Evolutionary conservation across 1,139 yeast genomes (phyloP), one percentile per base, ranked within the genome.

Genomic region (Taphrina populina): DNA sequence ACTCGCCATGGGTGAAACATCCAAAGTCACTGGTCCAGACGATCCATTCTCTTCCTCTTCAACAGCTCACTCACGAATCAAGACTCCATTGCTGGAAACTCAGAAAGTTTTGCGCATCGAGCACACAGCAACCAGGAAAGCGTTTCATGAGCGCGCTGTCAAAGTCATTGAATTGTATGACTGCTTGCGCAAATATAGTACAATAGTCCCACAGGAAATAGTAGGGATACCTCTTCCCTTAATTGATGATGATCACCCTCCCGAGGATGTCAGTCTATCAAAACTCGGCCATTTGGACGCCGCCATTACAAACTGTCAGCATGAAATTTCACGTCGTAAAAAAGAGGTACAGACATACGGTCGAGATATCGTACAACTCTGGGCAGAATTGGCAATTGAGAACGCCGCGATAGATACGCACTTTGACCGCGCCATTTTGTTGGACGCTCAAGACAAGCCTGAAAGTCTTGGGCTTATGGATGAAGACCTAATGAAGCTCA

Each of bases 401-500:
- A 39, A 45, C 0, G 17, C 26, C 5, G 8, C 34, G n/a, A 27
- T 49, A n/a, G 27, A 21, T 13, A 36, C 53, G 1, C 30, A 49
- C 6, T 33, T 26, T 11, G 54, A 49, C 24, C 54, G 44, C 7
- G 30, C 30, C 10, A 49, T 49, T 24, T n/a, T 49, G 23, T 17
- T 49, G 27, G 54, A 49, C 7, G 35, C 45, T 4, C 46, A 65
- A 40, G 58, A 62, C 1, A 55, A 58, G 10, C 69, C 71, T 0
- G 67, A 67, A 39, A 44, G 55, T 21, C 59, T 68, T 23, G 71
- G 72, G 2, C 62, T 66, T 10, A 58, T 58, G 32, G 58, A 58
- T 36, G 51, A 58, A 5, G 67, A 69, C 27, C 53, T 71, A 34
- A 61, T 60, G 6, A 54, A 59, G 0, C 58, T 71, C 17, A 56